phyloP scores from a whole-genome alignment of 257 asterid genomes.

The Solanum virginianum region DNA sequence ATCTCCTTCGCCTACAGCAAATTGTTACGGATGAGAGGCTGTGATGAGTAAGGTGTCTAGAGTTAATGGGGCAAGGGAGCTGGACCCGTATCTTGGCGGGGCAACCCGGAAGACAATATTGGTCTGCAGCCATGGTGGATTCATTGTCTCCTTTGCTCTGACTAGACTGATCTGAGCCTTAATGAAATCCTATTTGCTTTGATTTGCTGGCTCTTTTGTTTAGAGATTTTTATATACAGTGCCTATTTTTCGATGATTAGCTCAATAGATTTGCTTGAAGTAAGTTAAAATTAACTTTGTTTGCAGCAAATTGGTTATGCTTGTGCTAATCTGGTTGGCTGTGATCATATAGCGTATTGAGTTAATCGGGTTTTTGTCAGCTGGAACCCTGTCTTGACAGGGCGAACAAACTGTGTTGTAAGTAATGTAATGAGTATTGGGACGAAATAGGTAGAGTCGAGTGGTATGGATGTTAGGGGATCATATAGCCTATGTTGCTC shows the following conservation, averaged over 20 bases:
- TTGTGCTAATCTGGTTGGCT: not conserved
- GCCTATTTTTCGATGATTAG: not conserved
- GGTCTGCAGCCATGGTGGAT: constrained; percentile 4
- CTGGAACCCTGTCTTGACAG: not conserved
- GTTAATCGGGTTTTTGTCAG: not conserved
- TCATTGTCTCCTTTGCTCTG: not conserved
- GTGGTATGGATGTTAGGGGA: not conserved
- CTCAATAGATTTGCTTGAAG: no score
- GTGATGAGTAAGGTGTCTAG: not conserved
- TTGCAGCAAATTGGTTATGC: not conserved
- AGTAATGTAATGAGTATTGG: no score
- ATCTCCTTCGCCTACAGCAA: not conserved
- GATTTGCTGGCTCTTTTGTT: not conserved
- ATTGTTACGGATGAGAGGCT: not conserved
- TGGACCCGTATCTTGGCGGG: constrained; percentile 1
- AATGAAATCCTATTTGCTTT: not conserved
- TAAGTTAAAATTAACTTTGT: not conserved
- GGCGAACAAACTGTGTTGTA: not conserved
- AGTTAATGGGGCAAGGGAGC: not conserved
- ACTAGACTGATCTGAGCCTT: not conserved
- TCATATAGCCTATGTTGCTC: not conserved
- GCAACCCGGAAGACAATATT: not conserved
- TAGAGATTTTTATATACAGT: not conserved
- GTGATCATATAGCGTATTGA: not conserved
- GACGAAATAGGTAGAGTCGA: not conserved